These are phyloP conservation scores for Brassica juncea DNA, from an alignment of 345 rosid species.

Conservation along the genomic window DNA sequence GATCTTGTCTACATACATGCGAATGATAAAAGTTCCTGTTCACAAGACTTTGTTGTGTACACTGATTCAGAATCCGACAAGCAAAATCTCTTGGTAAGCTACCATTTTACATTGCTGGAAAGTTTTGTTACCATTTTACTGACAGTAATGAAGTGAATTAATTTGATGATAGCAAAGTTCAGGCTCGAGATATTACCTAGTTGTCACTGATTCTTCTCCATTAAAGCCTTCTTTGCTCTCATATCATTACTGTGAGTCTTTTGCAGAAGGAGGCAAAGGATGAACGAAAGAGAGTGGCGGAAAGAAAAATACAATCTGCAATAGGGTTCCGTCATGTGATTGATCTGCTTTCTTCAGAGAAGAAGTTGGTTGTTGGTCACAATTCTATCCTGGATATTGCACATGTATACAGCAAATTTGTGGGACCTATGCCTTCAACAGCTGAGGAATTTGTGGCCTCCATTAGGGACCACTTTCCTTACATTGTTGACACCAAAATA, in stretches of 20 bases:
- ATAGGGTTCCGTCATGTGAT: conserved; percentile 89
- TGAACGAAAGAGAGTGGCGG: conserved; percentile 51
- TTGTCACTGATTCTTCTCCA: neutral
- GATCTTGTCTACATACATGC: conserved; percentile 61
- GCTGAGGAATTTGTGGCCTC: conserved; percentile 70
- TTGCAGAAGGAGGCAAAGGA: conserved; percentile 71
- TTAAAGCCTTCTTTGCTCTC: neutral
- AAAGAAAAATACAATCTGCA: conserved; percentile 64
- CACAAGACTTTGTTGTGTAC: conserved; percentile 61
- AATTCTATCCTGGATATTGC: conserved; percentile 94
- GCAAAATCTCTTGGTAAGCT: conserved; percentile 68
- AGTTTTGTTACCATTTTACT: neutral
- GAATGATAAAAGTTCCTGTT: conserved; percentile 42
- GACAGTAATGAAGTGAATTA: neutral
- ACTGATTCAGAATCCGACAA: conserved; percentile 65
- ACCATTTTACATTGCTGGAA: neutral
- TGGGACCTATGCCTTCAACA: conserved; percentile 75
- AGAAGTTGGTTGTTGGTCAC: conserved; percentile 90
- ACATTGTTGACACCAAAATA: conserved; percentile 84
- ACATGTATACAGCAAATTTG: conserved; percentile 77
- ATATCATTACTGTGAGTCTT: conserved; percentile 1
- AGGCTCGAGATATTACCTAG: neutral
- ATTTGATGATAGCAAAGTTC: conserved; percentile 5
- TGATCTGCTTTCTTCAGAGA: conserved; percentile 77
- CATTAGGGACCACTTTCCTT: conserved; percentile 62